Base-by-base conservation (phyloP, 495 filamentous ascomycete genomes). In the Penicillium paradoxum region DNA sequence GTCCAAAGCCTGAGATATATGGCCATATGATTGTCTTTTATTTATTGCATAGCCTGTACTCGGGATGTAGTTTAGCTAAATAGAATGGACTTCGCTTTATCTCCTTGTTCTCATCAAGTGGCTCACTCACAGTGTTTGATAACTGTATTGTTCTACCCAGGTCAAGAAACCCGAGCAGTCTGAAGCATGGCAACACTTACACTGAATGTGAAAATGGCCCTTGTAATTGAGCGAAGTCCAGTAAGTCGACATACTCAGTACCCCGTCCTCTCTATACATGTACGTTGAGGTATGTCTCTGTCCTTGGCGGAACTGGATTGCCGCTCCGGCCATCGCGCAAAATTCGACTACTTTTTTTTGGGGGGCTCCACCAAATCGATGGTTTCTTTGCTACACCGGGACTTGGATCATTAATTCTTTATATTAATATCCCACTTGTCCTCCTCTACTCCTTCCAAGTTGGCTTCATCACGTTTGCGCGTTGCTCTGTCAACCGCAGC, bases 391-490 rank as follows among this genome's bases (percentile, higher is more conserved):
- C 14, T 33, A 15, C 27, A 22, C 18, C 17, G 11, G 29, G 48
- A 2, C 13, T 42, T 43, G 24, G 13, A 45, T 40, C 25, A 17
- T 53, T 22, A 32, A 25, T 41, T 55, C 30, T 42, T 37, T 49
- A 4, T n/a, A 1, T 17, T 17, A 11, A 4, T 8, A 4, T 25
- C 25, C 45, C 44, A 39, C 21, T 37, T 21, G 27, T 37, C 19
- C 24, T 11, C 9, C 14, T 17, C 8, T 22, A 43, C 21, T 22
- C 27, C 54, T 68, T 61, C 57, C 71, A 77, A 65, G 51, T 75
- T 77, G 74, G 74, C 74, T 71, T 73, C 69, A 55, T 42, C 69
- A 56, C 55, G 46, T 21, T 54, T 62, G 49, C 55, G 64, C 62
- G 62, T 69, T 59, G 63, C 61, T 58, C 60, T 68, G 51, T 53